Evolutionary conservation across 2,329 filamentous ascomycete genomes (phyloP), one percentile per base, ranked within the genome.

Genomic region (Didymella lethalis): DNA sequence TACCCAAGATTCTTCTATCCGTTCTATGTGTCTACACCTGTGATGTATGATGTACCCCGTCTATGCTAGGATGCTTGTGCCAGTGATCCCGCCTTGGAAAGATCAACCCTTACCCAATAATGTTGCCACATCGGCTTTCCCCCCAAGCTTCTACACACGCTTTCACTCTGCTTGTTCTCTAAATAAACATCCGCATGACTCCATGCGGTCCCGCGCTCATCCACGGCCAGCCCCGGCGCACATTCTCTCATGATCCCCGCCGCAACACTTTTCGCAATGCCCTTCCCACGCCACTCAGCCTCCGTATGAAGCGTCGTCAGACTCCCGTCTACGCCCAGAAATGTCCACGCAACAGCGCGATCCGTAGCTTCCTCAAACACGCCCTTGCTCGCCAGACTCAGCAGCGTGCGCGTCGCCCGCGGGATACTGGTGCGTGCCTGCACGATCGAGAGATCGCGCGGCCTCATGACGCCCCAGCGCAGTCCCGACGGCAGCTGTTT

Each of bases 101-200:
- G 63, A 65, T 82, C 78, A 53, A 82, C 72, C 51, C 79, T 77
- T 11, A 81, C 66, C 88, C 89, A 91, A 48, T 84, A 86, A 16
- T 84, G 77, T 14, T 79, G 76, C 86, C 87, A 90, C 14, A 77
- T 74, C 2, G 79, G 75, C 61, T 77, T 81, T 0, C 86, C 88
- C 2, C 86, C 84, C 43, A 91, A 70, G 57, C 86, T 86, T 69
- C 76, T 83, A 65, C 87, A 90, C 34, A 91, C 84, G 0, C 79
- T 83, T 48, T 85, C 82, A 67, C 89, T 91, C 40, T 83, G 82
- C 2, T 72, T 57, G 64, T 92, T 92, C 0, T 83, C 82, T 0
- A 82, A 77, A 2, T 85, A 83, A 0, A 92, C 89, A 73, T 91
- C 88, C 2, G 88, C 88, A 59, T 86, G 83, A 26, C 81, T 83